Conservation (phyloP, 495 filamentous ascomycete species). For the Pyrenopolyporus hunteri region DNA sequence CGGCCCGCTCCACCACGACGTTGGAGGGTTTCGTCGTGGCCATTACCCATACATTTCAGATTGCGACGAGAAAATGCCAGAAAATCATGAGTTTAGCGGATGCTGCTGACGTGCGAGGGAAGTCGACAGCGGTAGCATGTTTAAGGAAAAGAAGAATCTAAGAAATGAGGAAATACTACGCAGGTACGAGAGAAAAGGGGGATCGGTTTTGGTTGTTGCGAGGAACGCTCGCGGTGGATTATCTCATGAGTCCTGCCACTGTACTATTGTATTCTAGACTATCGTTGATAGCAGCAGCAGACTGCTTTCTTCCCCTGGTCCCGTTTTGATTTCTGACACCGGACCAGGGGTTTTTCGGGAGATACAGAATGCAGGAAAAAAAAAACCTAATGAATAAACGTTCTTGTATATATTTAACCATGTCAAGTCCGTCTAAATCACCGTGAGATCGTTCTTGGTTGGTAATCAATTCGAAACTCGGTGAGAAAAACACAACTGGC, state of each 20-base stretch:
- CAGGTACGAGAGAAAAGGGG: constrained; percentile 6
- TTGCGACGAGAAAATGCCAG: too few species aligned
- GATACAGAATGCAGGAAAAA: constrained; percentile 2
- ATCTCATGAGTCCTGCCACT: constrained; percentile 26
- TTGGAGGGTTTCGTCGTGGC: not conserved
- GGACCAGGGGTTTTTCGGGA: constrained; percentile 5
- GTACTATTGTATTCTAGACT: constrained; percentile 47
- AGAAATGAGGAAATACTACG: too few species aligned
- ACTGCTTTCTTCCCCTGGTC: constrained; percentile 23
- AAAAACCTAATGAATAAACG: constrained; percentile 27
- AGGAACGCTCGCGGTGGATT: constrained; percentile 12
- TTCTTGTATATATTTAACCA: constrained; percentile 2
- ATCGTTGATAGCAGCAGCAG: constrained; percentile 40
- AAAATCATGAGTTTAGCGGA: too few species aligned
- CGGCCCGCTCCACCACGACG: not conserved
- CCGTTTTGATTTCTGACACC: constrained; percentile 15
- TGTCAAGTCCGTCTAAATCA: too few species aligned
- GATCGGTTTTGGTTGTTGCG: not conserved
- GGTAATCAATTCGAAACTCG: too few species aligned
- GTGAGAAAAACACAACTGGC: too few species aligned
- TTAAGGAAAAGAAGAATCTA: too few species aligned
- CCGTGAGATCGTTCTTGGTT: too few species aligned
- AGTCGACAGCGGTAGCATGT: too few species aligned
- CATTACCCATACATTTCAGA: too few species aligned
- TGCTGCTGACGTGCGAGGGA: too few species aligned